A percentile compares a stretch with the other conserved stretches of the same genome.
These are phyloP conservation scores for Debaryomyces coudertii DNA, from an alignment of 1,139 yeast genomes.

Conservation along the genomic window DNA sequence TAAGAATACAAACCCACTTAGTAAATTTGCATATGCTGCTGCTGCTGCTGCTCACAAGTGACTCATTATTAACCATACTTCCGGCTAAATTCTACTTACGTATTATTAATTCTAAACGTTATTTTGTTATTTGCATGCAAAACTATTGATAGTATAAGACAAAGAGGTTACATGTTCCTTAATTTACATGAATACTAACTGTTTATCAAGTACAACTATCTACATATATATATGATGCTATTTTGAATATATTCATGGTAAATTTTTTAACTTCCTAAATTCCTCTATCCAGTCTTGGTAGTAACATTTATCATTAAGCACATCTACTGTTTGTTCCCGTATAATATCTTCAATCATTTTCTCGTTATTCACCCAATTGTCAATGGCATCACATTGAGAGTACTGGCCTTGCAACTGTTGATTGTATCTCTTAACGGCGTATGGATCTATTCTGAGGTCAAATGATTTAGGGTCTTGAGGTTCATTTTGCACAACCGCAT, in stretches of 20 bases:
- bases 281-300: conserved; percentile 39
- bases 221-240: conserved; percentile 4
- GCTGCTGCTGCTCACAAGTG: conserved; percentile 49
- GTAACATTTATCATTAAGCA: conserved; percentile 41
- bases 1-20: conserved; percentile 16
- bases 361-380: conserved; percentile 45
- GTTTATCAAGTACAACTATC: conserved; percentile 4
- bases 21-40: conserved; percentile 50
- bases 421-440: conserved; percentile 35
- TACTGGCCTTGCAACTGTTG: conserved; percentile 27
- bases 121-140: conserved; percentile 5
- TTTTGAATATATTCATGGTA: conserved; percentile 2
- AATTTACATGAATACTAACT: background rate
- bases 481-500: conserved; percentile 9
- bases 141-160: background rate
- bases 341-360: conserved; percentile 37
- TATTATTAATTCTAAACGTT: background rate
- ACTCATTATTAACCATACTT: background rate
- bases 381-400: conserved; percentile 32
- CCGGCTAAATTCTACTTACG: conserved; percentile 1
- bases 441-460: conserved; percentile 45
- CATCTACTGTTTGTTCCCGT: conserved; percentile 34
- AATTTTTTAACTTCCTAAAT: conserved; percentile 17
- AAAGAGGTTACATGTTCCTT: background rate
- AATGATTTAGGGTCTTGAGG: conserved; percentile 15